Evolutionary conservation across 139 green algal genomes (phyloP).

Genomic region (Chlamydomonas eustigma): DNA sequence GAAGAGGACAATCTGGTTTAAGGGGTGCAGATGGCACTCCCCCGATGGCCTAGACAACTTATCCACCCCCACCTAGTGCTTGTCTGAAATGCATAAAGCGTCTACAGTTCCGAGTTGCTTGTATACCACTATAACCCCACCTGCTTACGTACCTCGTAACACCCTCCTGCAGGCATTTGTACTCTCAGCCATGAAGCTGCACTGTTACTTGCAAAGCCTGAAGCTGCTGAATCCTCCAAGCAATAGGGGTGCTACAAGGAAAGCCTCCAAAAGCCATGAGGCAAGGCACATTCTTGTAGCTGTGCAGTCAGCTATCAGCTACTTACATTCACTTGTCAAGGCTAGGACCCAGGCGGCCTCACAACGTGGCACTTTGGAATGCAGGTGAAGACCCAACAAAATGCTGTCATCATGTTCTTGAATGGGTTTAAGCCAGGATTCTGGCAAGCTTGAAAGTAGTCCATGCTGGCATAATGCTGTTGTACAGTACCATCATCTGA

Average conservation of each 20-base stretch:
- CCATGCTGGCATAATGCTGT: no score
- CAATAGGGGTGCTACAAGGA: neutral
- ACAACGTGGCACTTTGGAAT: conserved; percentile 21
- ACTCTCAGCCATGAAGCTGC: conserved; percentile 77
- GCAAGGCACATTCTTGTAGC: no score
- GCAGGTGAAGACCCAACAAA: conserved; percentile 14
- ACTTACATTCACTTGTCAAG: conserved; percentile 24
- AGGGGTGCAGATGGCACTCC: no score
- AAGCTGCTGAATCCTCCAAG: neutral
- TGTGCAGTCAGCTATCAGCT: conserved; percentile 22
- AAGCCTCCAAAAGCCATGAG: no score
- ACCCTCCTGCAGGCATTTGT: conserved; percentile 72
- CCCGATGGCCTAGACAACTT: no score
- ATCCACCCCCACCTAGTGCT: no score
- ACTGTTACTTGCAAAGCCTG: conserved; percentile 60
- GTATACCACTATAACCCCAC: neutral
- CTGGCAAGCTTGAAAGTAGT: no score
- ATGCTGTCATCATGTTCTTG: neutral
- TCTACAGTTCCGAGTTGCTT: neutral
- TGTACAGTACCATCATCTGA: no score
- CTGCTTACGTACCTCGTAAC: conserved; percentile 72
- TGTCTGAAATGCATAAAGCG: no score
- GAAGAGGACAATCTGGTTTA: no score
- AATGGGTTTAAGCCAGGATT: no score
- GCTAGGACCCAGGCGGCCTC: neutral